phyloP scores from a whole-genome alignment of 2,329 filamentous ascomycete species.

The Aspergillus luchuensis region DNA sequence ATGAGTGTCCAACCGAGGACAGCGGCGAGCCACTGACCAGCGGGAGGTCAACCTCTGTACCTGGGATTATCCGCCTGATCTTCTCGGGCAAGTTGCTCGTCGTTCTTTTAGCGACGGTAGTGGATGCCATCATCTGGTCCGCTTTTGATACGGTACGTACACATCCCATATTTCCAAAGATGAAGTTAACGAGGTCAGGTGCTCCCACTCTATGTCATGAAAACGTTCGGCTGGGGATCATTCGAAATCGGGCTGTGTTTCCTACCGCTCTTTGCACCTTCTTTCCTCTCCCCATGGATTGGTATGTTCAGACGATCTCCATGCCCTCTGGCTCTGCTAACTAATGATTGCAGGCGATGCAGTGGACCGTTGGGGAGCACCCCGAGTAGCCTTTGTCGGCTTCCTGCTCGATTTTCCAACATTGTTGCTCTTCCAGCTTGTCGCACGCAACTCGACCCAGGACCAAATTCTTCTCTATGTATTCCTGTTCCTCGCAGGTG shows the following conservation, averaged over 20 bases:
- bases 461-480: constrained; percentile 67
- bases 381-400: constrained; percentile 57
- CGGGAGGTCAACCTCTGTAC: constrained; percentile 13
- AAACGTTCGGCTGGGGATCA: constrained; percentile 58
- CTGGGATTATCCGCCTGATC: constrained; percentile 34
- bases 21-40: constrained; percentile 15
- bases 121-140: constrained; percentile 55
- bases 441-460: constrained; percentile 56
- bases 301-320: constrained; percentile 41
- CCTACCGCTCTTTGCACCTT: constrained; percentile 61
- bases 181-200: constrained; percentile 35
- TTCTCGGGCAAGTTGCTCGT: constrained; percentile 48
- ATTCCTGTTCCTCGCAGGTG: constrained; percentile 62
- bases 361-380: constrained; percentile 61
- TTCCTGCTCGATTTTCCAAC: constrained; percentile 62
- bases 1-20: too few relatives aligned
- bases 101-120: constrained; percentile 48
- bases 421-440: constrained; percentile 65
- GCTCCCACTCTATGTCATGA: constrained; percentile 58
- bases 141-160: constrained; percentile 52
- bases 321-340: neutral
- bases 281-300: constrained; percentile 61
- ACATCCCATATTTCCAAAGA: neutral
- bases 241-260: constrained; percentile 61
- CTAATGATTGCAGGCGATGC: constrained; percentile 19